phyloP scores from a whole-genome alignment of 352 stramenopile species.

The Phytopythium ostracodes region DNA sequence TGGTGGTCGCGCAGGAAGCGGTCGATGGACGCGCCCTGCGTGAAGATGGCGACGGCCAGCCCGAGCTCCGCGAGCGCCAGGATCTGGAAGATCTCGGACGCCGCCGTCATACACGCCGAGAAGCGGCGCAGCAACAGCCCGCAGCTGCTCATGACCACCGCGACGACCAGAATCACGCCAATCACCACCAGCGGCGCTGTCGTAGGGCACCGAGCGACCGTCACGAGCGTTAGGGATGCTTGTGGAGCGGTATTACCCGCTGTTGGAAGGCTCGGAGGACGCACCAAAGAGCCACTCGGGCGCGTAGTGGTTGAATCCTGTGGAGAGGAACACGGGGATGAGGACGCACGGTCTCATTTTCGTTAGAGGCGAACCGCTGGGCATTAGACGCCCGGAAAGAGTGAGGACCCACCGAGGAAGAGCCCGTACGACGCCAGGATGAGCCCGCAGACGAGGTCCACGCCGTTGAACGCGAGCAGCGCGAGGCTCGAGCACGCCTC shows the following conservation, averaged over 20 bases:
- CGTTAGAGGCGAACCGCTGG: neutral
- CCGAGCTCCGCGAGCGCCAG: constrained; percentile 66
- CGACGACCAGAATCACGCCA: constrained; percentile 44
- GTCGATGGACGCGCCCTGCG: constrained; percentile 57
- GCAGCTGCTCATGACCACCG: constrained; percentile 62
- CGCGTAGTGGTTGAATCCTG: constrained; percentile 58
- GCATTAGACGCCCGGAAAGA: neutral
- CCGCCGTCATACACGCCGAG: constrained; percentile 44
- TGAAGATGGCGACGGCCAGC: constrained; percentile 74
- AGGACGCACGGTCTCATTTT: neutral
- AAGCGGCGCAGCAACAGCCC: constrained; percentile 43
- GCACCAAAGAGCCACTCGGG: constrained; percentile 66
- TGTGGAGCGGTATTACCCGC: neutral
- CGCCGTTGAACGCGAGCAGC: constrained; percentile 76
- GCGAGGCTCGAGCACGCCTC: constrained; percentile 49
- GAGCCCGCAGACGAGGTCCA: constrained; percentile 66
- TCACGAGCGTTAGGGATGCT: too few relatives aligned
- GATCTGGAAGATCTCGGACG: constrained; percentile 51
- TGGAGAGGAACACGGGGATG: too few relatives aligned
- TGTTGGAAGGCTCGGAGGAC: neutral
- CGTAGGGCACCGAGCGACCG: neutral
- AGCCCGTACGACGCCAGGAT: constrained; percentile 56
- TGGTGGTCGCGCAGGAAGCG: constrained; percentile 68
- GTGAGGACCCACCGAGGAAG: constrained; percentile 35
- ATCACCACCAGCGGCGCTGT: constrained; percentile 51